These are phyloP conservation scores for Rhynchospora pubera DNA, from an alignment of 176 grass and related monocot genomes.

Conservation along the genomic window DNA sequence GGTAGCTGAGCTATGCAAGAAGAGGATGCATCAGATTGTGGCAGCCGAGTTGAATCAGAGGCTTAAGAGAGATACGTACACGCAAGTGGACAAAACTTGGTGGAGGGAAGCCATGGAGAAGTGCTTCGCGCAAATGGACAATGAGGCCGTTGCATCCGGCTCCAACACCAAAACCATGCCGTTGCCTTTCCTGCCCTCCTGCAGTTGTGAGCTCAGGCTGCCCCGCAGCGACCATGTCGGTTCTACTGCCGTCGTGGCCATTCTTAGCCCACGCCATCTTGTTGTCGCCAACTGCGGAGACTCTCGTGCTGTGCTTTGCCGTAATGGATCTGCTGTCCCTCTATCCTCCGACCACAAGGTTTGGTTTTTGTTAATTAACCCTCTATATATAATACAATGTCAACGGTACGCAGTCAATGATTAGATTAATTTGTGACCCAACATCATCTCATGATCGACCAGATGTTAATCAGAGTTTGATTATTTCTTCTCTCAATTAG, in stretches of 20 bases:
- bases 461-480: too few species aligned
- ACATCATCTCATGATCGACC: too few species aligned
- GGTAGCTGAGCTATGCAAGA: constrained; percentile 58
- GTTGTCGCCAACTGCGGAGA: constrained; percentile 82
- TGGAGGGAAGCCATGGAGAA: constrained; percentile 62
- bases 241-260: constrained; percentile 76
- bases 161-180: neutral
- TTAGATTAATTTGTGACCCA: too few species aligned
- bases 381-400: neutral
- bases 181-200: constrained; percentile 28
- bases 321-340: constrained; percentile 46
- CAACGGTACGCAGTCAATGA: too few species aligned
- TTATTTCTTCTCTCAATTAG: too few species aligned
- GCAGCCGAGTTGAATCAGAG: constrained; percentile 32
- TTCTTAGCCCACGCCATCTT: constrained; percentile 45
- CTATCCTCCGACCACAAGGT: constrained; percentile 90
- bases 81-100: too few species aligned
- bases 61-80: too few species aligned
- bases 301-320: constrained; percentile 71
- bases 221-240: constrained; percentile 81
- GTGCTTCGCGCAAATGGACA: constrained; percentile 85
- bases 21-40: constrained; percentile 81
- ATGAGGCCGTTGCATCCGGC: constrained; percentile 34
- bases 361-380: neutral
- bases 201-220: constrained; percentile 62